Percentiles rank a stretch among this genome's conserved stretches.
phyloP scores from a whole-genome alignment of 768 basidiomycete species.

The Galerina marginata region DNA sequence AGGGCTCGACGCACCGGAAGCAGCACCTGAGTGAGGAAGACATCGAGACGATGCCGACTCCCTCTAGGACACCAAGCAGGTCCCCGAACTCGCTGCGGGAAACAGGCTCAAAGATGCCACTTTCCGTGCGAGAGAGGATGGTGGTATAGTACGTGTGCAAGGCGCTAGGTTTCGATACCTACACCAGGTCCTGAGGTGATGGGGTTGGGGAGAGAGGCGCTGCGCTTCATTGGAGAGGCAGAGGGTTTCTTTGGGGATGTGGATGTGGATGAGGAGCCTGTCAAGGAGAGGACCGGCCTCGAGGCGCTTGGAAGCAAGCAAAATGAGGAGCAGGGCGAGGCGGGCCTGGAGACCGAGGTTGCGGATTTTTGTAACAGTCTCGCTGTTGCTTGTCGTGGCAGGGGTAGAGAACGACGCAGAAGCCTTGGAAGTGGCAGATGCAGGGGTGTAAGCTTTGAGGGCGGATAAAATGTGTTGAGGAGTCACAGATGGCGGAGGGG shows the following conservation, averaged over 20 bases:
- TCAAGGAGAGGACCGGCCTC: conserved; percentile 62
- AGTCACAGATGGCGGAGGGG: conserved; percentile 51
- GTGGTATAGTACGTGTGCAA: conserved; percentile 68
- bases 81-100: conserved; percentile 81
- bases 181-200: conserved; percentile 31
- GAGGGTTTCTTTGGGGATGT: conserved; percentile 41
- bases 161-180: conserved; percentile 61
- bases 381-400: conserved; percentile 49
- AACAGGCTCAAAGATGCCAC: conserved; percentile 63
- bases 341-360: conserved; percentile 78
- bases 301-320: conserved; percentile 68
- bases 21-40: conserved; percentile 36
- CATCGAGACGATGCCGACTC: conserved; percentile 63
- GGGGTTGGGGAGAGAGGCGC: conserved; percentile 38
- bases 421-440: conserved; percentile 35
- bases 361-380: conserved; percentile 68
- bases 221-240: conserved; percentile 59
- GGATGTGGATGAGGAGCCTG: conserved; percentile 35
- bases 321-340: conserved; percentile 64
- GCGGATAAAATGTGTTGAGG: conserved; percentile 76
- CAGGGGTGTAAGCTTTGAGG: conserved; percentile 71
- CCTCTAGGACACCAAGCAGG: conserved; percentile 73
- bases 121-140: conserved; percentile 61
- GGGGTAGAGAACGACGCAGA: conserved; percentile 26
- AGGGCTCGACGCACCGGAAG: conserved; percentile 39